phyloP scores from a whole-genome alignment of 805 yeast genomes.

The Priceomyces fermenticarens region DNA sequence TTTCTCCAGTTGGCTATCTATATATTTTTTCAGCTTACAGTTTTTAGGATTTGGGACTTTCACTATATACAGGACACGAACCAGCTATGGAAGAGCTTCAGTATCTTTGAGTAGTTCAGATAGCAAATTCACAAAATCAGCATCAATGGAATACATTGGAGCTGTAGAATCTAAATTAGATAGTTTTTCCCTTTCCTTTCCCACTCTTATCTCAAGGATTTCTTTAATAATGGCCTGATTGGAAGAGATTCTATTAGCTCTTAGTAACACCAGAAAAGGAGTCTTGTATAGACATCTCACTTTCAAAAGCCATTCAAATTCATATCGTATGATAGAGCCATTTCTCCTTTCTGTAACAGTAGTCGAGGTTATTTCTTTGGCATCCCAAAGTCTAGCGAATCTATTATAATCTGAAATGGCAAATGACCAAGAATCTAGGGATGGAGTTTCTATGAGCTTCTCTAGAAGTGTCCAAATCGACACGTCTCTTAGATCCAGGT shows the following conservation, averaged over 20 bases:
- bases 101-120: background rate
- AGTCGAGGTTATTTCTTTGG: background rate
- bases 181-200: no score
- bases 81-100: no score
- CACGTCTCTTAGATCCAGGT: conserved; percentile 15
- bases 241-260: background rate
- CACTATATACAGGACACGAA: background rate
- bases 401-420: background rate
- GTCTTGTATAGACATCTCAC: conserved; percentile 6
- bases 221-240: no score
- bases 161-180: background rate
- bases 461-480: conserved; percentile 22
- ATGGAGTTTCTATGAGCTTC: background rate
- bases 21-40: background rate
- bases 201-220: no score
- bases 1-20: background rate
- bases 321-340: background rate
- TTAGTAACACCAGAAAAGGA: conserved; percentile 5
- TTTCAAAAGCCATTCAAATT: conserved; percentile 8
- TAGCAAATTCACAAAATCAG: background rate
- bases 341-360: background rate
- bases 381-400: background rate
- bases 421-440: no score
- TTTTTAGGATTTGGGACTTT: background rate
- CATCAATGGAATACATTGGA: background rate